Conservation (phyloP, 768 basidiomycete genomes). For the Suillus subalutaceus region DNA sequence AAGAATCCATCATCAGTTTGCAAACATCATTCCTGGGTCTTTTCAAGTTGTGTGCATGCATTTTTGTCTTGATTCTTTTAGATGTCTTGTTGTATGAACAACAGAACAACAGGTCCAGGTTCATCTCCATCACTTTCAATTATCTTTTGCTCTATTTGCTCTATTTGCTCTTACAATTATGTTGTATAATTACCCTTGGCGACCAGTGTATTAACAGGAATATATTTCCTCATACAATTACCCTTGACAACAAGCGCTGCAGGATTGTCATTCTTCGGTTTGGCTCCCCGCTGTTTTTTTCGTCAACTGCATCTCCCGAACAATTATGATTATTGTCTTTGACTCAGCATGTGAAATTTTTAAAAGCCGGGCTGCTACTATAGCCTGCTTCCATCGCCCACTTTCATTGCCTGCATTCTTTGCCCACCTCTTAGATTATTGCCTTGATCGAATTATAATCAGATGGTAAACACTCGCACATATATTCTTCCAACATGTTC, state of each 20-base stretch:
- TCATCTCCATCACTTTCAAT: neutral
- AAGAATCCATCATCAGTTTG: neutral
- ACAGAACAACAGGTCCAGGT: neutral
- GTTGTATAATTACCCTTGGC: neutral
- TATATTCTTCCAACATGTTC: constrained; percentile 1
- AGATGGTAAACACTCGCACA: constrained; percentile 8
- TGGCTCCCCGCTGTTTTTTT: neutral
- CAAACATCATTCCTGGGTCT: neutral
- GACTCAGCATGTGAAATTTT: neutral
- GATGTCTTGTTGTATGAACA: neutral
- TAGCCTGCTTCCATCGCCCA: neutral
- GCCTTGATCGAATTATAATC: neutral
- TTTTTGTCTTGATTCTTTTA: neutral
- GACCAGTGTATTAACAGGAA: no score
- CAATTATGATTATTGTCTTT: neutral
- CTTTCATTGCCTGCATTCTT: no score
- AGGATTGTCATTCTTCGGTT: neutral
- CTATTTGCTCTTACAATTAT: neutral
- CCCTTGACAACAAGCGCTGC: neutral
- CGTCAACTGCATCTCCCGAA: no score
- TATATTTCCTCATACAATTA: neutral
- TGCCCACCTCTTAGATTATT: no score
- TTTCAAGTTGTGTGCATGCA: neutral
- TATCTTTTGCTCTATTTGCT: neutral
- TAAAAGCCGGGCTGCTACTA: neutral